Base-by-base conservation (phyloP, 2,329 filamentous ascomycete species). In the Aspergillus latus region DNA sequence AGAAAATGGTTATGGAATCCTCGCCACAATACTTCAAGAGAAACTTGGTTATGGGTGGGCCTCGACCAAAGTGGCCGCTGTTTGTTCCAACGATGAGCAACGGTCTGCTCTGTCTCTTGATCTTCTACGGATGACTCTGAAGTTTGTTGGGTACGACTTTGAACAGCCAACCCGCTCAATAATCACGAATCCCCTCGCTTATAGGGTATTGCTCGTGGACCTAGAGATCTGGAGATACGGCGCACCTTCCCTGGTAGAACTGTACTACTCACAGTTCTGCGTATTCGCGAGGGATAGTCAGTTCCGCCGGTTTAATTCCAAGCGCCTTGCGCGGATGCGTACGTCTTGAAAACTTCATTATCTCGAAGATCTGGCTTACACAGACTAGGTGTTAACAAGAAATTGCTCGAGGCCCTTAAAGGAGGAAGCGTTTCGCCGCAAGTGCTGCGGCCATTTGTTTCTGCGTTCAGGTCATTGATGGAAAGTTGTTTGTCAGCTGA, bases 121-220 rank as follows among this genome's bases (percentile, higher is more conserved):
- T 61, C 78, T 97, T 7, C 80, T 99, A 5, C 86, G 85, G 56
- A 78, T 93, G 26, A 85, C 96, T 3, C 81, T 99, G 15, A 82
- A 84, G 6, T 99, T 97, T 70, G 87, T 97, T 57, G 94, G 94
- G 2, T 97, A 96, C 72, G 87, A 92, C 59, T 86, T 88, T 62
- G 78, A 83, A n/a, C 82, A 86, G 34, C 90, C 92, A 0, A 85
- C 91, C 56, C 88, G 93, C 56, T 97, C 93, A 1, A 90, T 97
- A 65, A 95, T 99, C 69, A 89, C 96, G 64, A 99, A 99, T 66
- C 93, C 94, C 0, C 81, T 99, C 59, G 94, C 93, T 3, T 99
- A 97, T 73, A 87, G 94, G 45, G 88, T 96, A 34, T 79, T 99
- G 15, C 81, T 99, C 29, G 90, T 97, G 52, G 94, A 99, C 72